Evolutionary conservation across 495 filamentous ascomycete species (phyloP).

Genomic region (Aspergillus sclerotioniger): DNA sequence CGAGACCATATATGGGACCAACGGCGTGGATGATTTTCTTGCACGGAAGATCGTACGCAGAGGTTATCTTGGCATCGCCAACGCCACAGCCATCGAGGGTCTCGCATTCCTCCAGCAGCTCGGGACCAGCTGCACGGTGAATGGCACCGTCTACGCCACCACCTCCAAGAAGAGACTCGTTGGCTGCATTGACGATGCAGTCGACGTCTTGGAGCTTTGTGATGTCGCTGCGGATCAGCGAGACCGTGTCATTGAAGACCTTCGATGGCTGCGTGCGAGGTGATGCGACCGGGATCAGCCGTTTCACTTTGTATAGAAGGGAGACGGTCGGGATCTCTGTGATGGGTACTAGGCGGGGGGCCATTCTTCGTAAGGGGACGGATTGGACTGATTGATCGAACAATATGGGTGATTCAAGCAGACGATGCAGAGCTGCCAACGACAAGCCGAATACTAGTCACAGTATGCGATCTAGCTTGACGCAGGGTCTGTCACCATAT

Average conservation of each 20-base stretch:
- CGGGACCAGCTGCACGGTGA: conserved; percentile 73
- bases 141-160: conserved; percentile 89
- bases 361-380: conserved; percentile 9
- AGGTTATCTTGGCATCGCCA: conserved; percentile 81
- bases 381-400: not conserved
- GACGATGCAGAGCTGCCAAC: not conserved
- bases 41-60: conserved; percentile 71
- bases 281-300: conserved; percentile 27
- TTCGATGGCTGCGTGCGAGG: conserved; percentile 40
- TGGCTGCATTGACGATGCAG: conserved; percentile 93
- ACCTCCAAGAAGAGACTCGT: conserved; percentile 73
- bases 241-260: conserved; percentile 68
- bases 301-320: conserved; percentile 54
- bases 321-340: conserved; percentile 64
- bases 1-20: conserved; percentile 70
- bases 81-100: conserved; percentile 68
- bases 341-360: conserved; percentile 24
- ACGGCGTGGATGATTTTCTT: conserved; percentile 85
- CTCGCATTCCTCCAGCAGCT: conserved; percentile 67
- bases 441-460: not conserved
- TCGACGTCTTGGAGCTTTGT: conserved; percentile 69
- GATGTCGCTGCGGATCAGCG: conserved; percentile 74
- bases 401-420: not conserved
- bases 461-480: not conserved
- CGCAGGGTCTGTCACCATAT: not conserved